These are phyloP conservation scores for Phaeosphaeriaceae sp. DNA, from an alignment of 2,329 filamentous ascomycete genomes.

Conservation along the genomic window DNA sequence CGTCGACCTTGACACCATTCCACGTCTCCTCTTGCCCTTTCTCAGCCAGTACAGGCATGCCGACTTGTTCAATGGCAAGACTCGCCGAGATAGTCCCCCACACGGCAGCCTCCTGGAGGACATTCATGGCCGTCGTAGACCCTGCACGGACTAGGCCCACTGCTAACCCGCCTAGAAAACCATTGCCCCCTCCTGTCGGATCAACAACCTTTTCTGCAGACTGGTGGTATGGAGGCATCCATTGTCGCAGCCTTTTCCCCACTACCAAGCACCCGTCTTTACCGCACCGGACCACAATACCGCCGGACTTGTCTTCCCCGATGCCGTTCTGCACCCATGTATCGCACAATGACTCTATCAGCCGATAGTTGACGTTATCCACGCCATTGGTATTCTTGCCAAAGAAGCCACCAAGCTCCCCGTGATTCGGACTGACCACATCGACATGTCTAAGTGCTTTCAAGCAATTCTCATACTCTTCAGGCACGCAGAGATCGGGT, in stretches of 20 bases:
- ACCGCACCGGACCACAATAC: constrained; percentile 74
- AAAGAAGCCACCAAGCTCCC: constrained; percentile 88
- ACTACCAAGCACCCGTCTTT: constrained; percentile 71
- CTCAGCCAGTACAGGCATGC: constrained; percentile 68
- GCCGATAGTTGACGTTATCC: constrained; percentile 45
- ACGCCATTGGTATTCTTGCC: constrained; percentile 52
- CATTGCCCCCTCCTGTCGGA: constrained; percentile 92
- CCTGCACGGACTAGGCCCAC: constrained; percentile 60
- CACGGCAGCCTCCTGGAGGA: constrained; percentile 72
- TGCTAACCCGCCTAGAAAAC: constrained; percentile 74
- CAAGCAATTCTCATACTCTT: constrained; percentile 62
- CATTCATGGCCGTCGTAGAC: constrained; percentile 53
- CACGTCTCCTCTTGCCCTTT: constrained; percentile 50
- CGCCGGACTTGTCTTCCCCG: constrained; percentile 49
- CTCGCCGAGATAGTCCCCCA: constrained; percentile 86
- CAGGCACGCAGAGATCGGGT: constrained; percentile 81
- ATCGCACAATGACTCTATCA: constrained; percentile 51
- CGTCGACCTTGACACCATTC: constrained; percentile 55
- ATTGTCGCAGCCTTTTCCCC: constrained; percentile 55
- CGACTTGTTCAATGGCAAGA: constrained; percentile 94
- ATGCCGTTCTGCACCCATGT: constrained; percentile 48
- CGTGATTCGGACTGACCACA: constrained; percentile 80
- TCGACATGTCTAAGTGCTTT: constrained; percentile 63
- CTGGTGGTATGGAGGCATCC: constrained; percentile 80
- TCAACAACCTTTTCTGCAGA: constrained; percentile 72